These are phyloP conservation scores for Hypomyces rosellus DNA, from an alignment of 2,329 filamentous ascomycete species.

Conservation along the genomic window DNA sequence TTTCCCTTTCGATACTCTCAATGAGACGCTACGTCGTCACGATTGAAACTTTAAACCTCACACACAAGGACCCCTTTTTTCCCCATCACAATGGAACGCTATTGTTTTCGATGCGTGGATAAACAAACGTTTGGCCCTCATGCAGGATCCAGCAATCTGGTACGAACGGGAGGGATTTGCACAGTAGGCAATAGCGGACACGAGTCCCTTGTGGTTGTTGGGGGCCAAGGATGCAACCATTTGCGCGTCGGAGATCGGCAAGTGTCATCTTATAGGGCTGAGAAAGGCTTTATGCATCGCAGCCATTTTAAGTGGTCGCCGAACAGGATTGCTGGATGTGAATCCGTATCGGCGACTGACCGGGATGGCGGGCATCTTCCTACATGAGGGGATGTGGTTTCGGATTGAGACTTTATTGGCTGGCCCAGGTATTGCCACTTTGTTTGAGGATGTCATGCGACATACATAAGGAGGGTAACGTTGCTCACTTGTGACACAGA, in stretches of 20 bases:
- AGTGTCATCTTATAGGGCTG: slow-evolving; percentile 8
- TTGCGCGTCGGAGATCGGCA: slow-evolving; percentile 11
- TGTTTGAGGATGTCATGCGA: too few relatives aligned
- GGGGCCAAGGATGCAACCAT: slow-evolving; percentile 12
- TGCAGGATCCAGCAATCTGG: slow-evolving; percentile 1
- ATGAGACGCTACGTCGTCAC: too few relatives aligned
- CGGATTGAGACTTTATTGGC: too few relatives aligned
- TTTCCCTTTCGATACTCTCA: too few relatives aligned
- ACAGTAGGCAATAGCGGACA: slow-evolving; percentile 5
- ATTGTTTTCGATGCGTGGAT: too few relatives aligned
- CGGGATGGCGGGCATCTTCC: neutral
- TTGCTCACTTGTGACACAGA: neutral
- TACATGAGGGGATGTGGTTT: too few relatives aligned
- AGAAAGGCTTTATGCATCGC: neutral
- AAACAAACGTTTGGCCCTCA: too few relatives aligned
- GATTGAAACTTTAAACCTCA: too few relatives aligned
- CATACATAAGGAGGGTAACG: neutral
- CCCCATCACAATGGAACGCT: too few relatives aligned
- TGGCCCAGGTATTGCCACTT: too few relatives aligned
- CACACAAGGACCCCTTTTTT: too few relatives aligned
- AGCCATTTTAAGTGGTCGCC: slow-evolving; percentile 9
- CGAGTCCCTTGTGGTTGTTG: slow-evolving; percentile 8
- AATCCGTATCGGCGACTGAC: neutral
- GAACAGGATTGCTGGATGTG: neutral
- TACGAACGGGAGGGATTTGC: slow-evolving; percentile 2